Evolutionary conservation across 768 basidiomycete species (phyloP).

Genomic region (Podaxis mareebaensis): DNA sequence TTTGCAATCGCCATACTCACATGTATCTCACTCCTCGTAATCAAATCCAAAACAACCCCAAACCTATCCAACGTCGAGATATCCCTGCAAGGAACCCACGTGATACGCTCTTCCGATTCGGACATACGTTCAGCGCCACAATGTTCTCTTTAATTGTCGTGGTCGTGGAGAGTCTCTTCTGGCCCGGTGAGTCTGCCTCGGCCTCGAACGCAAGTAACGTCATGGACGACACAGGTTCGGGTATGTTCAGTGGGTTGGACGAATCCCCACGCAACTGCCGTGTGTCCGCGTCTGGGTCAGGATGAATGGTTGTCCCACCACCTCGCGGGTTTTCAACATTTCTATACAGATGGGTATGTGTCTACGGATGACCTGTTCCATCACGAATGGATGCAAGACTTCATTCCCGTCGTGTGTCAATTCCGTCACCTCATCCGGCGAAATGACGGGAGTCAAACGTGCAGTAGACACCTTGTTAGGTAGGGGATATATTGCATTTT

Average conservation of each 20-base stretch:
- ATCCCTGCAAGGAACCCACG: constrained; percentile 97
- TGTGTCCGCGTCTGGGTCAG: constrained; percentile 57
- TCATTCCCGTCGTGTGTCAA: constrained; percentile 98
- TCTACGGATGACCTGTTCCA: constrained; percentile 91
- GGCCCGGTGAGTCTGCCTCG: constrained; percentile 29
- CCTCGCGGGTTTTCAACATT: constrained; percentile 94
- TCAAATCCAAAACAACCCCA: constrained; percentile 94
- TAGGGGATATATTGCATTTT: constrained; percentile 78
- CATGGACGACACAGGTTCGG: constrained; percentile 35
- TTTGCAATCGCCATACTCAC: constrained; percentile 98
- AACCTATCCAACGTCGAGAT: constrained; percentile 89
- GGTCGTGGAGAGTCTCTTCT: constrained; percentile 77
- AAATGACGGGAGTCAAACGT: constrained; percentile 87
- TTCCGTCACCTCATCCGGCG: constrained; percentile 97
- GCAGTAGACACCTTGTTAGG: constrained; percentile 93
- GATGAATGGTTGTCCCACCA: constrained; percentile 90
- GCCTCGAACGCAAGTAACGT: constrained; percentile 18
- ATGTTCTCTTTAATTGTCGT: constrained; percentile 98
- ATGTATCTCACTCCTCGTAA: constrained; percentile 96
- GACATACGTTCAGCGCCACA: constrained; percentile 90
- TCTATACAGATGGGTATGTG: constrained; percentile 95
- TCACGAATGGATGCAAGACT: constrained; percentile 97
- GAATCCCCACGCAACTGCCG: constrained; percentile 22
- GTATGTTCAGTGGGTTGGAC: constrained; percentile 30
- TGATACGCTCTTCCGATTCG: constrained; percentile 93